These are phyloP conservation scores for Bimuria novae-zelandiae DNA, from an alignment of 2,329 filamentous ascomycete species.

Conservation along the genomic window DNA sequence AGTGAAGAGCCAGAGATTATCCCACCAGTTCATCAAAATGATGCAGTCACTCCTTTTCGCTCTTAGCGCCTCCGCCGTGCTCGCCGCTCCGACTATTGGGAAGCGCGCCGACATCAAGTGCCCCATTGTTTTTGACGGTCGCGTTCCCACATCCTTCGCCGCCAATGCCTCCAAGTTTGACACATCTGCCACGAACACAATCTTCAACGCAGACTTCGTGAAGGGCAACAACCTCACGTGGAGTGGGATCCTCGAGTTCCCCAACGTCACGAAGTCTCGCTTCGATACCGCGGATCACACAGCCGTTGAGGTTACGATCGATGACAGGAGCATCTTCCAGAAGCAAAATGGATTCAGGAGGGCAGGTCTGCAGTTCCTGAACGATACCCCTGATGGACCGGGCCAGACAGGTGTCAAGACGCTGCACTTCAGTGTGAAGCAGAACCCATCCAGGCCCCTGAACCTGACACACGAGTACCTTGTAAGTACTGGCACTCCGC, in stretches of 20 bases:
- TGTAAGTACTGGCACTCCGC: slow-evolving; percentile 42
- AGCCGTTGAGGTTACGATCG: slow-evolving; percentile 61
- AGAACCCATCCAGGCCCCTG: slow-evolving; percentile 57
- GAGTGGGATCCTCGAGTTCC: slow-evolving; percentile 57
- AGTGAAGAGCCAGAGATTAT: too few species aligned
- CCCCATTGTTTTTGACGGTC: slow-evolving; percentile 46
- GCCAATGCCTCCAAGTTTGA: slow-evolving; percentile 37
- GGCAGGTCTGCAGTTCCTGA: slow-evolving; percentile 59
- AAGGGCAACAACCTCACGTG: slow-evolving; percentile 59
- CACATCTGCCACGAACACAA: slow-evolving; percentile 37
- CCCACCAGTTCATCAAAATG: too few species aligned
- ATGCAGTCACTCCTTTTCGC: slow-evolving; percentile 34
- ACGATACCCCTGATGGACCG: slow-evolving; percentile 57
- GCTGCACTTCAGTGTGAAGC: slow-evolving; percentile 64
- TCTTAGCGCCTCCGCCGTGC: slow-evolving; percentile 26
- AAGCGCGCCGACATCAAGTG: slow-evolving; percentile 32
- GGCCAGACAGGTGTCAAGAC: slow-evolving; percentile 62
- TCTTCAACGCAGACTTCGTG: slow-evolving; percentile 59
- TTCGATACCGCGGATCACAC: slow-evolving; percentile 53
- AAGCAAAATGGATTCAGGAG: slow-evolving; percentile 66
- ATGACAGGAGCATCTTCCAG: slow-evolving; percentile 63
- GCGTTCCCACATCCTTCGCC: slow-evolving; percentile 31
- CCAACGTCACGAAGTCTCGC: slow-evolving; percentile 47
- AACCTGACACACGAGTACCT: slow-evolving; percentile 67
- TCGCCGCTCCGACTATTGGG: slow-evolving; percentile 29